A percentile compares a stretch with the other conserved stretches of the same genome.
These are phyloP conservation scores for Schwanniomyces polymorphus DNA, from an alignment of 805 yeast species.

Conservation along the genomic window DNA sequence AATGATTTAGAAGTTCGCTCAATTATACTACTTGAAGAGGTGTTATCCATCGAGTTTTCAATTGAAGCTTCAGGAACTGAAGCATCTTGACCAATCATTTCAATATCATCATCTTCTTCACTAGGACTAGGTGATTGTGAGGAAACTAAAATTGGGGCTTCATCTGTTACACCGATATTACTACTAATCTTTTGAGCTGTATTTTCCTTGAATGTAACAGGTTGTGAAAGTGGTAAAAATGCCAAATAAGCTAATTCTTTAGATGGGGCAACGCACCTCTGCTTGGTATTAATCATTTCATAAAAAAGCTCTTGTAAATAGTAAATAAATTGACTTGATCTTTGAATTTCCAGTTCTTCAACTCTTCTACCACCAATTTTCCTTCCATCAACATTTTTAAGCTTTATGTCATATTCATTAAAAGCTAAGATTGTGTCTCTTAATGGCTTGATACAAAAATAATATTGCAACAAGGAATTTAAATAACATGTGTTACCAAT, in stretches of 20 bases:
- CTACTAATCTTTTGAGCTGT: slow-evolving; percentile 1
- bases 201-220: slow-evolving; percentile 53
- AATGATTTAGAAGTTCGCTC: not conserved
- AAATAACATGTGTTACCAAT: slow-evolving; percentile 96
- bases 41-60: not conserved
- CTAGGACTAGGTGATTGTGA: slow-evolving; percentile 4
- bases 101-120: slow-evolving; percentile 4
- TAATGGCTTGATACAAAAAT: slow-evolving; percentile 81
- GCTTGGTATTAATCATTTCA: slow-evolving; percentile 63
- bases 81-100: slow-evolving; percentile 5
- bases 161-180: slow-evolving; percentile 16
- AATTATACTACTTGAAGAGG: not conserved
- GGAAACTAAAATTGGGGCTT: slow-evolving; percentile 9
- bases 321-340: slow-evolving; percentile 80
- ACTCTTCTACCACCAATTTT: slow-evolving; percentile 88
- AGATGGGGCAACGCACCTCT: slow-evolving; percentile 74
- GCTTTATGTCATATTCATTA: slow-evolving; percentile 28
- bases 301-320: slow-evolving; percentile 68
- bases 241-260: slow-evolving; percentile 87
- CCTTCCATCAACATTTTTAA: slow-evolving; percentile 41
- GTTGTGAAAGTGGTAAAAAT: slow-evolving; percentile 68
- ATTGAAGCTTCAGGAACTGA: not conserved
- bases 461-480: slow-evolving; percentile 87
- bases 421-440: slow-evolving; percentile 65
- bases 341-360: slow-evolving; percentile 70